Base-by-base conservation (phyloP, 148 eudicot genomes). In the Vaccinium darrowii region DNA sequence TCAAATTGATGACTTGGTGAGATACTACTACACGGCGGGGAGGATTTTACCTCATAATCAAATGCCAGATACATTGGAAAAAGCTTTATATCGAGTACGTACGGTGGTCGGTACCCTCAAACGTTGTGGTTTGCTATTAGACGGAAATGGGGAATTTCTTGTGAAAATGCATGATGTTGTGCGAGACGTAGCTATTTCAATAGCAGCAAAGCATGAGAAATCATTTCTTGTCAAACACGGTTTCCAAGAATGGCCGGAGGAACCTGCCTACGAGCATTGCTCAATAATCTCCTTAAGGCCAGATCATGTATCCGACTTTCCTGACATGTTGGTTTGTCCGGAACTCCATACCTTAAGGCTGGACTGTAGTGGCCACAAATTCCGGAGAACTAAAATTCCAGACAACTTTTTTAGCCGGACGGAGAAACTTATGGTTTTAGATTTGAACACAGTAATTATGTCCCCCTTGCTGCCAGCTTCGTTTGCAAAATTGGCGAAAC, bases 341-440 rank as follows among this genome's bases (percentile, higher is more conserved):
- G 12, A 1, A 2, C 67, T 62, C 25, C 11, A 62, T 23, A 62
- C 27, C 4, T 62, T 62, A 21, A 3, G 27, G 4, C n/a, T 62
- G 11, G 67, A 21, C 12, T 2, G 25, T 62, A 1, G 10, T 11
- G 0, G 0, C 27, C 0, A 62, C 23, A 0, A 21, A 62, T 8
- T 1, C 67, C 4, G 0, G 3, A 27, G n/a, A n/a, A n/a, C 0
- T 62, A 11, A 62, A 21, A 9, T 62, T 62, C 25, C 67, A 1
- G 67, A n/a, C 11, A 62, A 25, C 3, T 62, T 21, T 62, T 62
- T 62, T 7, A 0, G 8, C 19, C 11, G 27, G 2, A 8, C 8
- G 12, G 4, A 21, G 27, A 62, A 62, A 9, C 67, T 62, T 21
- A n/a, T 0, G 10, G 11, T 62, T 7, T 0, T 21, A 62, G 23